phyloP scores from a whole-genome alignment of 2,329 filamentous ascomycete genomes.

The Hypoxylon sp. region DNA sequence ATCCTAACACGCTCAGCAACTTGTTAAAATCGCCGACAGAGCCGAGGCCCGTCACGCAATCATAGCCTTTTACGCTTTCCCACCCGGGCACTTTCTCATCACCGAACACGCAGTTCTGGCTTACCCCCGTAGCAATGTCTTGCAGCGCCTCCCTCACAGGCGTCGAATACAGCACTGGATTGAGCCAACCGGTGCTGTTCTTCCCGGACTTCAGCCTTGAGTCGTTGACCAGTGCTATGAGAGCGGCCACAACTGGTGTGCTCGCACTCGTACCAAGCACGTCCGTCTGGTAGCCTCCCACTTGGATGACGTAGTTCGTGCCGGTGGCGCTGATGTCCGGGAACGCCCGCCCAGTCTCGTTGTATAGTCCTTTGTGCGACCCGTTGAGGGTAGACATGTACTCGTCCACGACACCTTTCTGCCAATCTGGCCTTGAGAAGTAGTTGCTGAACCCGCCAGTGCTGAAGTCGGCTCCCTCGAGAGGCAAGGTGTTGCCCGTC shows the following conservation, averaged over 20 bases:
- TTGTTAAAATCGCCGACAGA: conserved; percentile 60
- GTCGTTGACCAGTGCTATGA: conserved; percentile 70
- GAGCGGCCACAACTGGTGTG: conserved; percentile 68
- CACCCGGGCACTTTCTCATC: conserved; percentile 60
- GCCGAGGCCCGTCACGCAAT: conserved; percentile 66
- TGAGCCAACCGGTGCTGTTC: conserved; percentile 68
- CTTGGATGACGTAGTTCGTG: conserved; percentile 58
- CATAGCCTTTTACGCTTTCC: conserved; percentile 62
- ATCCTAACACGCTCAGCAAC: conserved; percentile 31
- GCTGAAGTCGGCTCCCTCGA: conserved; percentile 37
- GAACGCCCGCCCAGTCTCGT: conserved; percentile 62
- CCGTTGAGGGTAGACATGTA: conserved; percentile 61
- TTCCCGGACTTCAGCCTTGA: conserved; percentile 61
- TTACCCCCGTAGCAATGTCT: conserved; percentile 61
- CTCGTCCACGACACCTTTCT: conserved; percentile 58
- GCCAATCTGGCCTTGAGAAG: conserved; percentile 64
- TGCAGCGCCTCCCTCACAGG: conserved; percentile 57
- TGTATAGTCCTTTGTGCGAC: conserved; percentile 46
- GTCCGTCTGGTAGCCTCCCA: conserved; percentile 53
- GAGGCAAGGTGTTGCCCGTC: conserved; percentile 46
- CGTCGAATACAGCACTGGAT: conserved; percentile 63
- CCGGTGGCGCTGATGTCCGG: conserved; percentile 68
- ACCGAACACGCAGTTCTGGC: conserved; percentile 58
- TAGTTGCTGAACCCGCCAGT: conserved; percentile 67
- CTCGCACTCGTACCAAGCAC: conserved; percentile 60